Base-by-base conservation (phyloP, 2,329 filamentous ascomycete species). In the Ambrosiella cleistominuta region DNA sequence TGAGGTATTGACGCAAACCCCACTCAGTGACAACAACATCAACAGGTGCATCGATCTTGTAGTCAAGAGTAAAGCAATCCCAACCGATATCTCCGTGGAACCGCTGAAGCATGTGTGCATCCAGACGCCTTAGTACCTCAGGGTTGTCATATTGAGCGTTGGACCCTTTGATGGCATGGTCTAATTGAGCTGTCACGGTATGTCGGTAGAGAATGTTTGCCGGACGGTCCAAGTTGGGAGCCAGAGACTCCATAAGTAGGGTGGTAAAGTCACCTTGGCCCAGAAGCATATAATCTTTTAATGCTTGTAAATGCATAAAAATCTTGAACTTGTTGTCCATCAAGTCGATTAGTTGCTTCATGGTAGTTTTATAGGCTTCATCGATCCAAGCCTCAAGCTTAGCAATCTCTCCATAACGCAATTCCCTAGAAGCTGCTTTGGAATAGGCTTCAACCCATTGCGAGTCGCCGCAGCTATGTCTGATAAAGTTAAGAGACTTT, bases 1-100 rank as follows among this genome's bases (percentile, higher is more conserved):
- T 97, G 64, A 98, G 83, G 68, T 98, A 98, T 68, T 98, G 91
- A 19, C 91, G 86, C 63, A 87, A 91, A 51, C 89, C 90, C 81
- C 90, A 96, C 47, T 94, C 88, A 0, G 91, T 97, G 44, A 98
- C 89, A 53, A 98, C 90, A 36, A 98, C 93, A 67, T 98, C 93
- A 27, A 96, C 87, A 0, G 93, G 93, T 1, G 91, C 86, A 68
- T 95, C 90, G 64, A 98, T 93, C 69, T 97, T 96, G 72, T 98
- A 98, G 68, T 98, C 94, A 7, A 98, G 80, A 0, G 93, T 98
- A 71, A 98, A 98, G 67, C 94, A 95, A 67, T 98, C 93, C 93
- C 93, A 98, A 54, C 93, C 93, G 57, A 96, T 97, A 65, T 98
- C 93, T 56, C 93, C 93, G 65, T 96, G 90, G 7, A 86, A 94